A percentile compares a stretch with the other conserved stretches of the same genome.
phyloP scores from a whole-genome alignment of 75 land plant species.

The Ceratopteris richardii region DNA sequence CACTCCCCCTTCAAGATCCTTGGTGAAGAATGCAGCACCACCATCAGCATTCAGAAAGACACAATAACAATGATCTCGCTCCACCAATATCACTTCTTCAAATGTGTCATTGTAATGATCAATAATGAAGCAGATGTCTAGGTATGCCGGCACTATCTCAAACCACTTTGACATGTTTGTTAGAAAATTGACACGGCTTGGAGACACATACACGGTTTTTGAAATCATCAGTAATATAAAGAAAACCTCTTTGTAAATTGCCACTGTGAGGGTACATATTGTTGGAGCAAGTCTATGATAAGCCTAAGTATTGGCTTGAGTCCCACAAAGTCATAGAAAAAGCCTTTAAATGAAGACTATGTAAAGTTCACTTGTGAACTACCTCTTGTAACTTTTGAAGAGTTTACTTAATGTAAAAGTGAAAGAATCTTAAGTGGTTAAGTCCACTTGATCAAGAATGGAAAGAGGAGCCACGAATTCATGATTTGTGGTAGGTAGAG shows the following conservation, averaged over 20 bases:
- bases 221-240: constrained; percentile 50
- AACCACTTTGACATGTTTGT: constrained; percentile 65
- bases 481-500: no score
- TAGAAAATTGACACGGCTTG: constrained; percentile 87
- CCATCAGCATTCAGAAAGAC: constrained; percentile 80
- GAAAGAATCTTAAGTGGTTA: no score
- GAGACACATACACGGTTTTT: constrained; percentile 95
- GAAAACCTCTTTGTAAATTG: constrained; percentile 76
- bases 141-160: constrained; percentile 90
- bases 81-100: constrained; percentile 90
- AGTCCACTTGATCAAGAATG: no score
- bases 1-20: constrained; percentile 5
- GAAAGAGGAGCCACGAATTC: no score
- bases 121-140: constrained; percentile 88
- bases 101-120: constrained; percentile 96
- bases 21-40: constrained; percentile 78
- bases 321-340: no score
- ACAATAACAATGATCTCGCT: constrained; percentile 92
- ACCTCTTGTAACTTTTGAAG: no score
- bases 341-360: no score
- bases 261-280: no score
- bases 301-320: no score
- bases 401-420: no score
- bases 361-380: no score
- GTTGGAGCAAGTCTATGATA: no score